These are phyloP conservation scores for Stylonectria norvegica DNA, from an alignment of 2,329 filamentous ascomycete genomes.

Conservation along the genomic window DNA sequence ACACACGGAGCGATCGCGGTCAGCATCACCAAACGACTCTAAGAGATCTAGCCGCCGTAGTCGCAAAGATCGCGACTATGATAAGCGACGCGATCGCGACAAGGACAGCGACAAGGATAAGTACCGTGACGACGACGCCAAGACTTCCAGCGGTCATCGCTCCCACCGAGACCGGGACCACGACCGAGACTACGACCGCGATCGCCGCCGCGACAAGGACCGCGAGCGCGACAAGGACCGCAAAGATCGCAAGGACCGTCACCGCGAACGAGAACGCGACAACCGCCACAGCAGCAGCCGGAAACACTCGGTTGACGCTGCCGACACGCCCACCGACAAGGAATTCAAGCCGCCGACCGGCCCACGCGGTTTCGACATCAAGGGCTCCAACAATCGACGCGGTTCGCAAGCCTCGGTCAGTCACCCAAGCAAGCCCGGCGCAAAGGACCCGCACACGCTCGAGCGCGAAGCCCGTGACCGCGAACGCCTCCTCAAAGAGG, in stretches of 20 bases:
- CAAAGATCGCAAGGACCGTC: conserved; percentile 39
- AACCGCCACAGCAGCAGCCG: conserved; percentile 32
- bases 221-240: conserved; percentile 37
- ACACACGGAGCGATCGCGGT: conserved; percentile 57
- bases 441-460: conserved; percentile 64
- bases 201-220: conserved; percentile 38
- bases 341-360: conserved; percentile 42
- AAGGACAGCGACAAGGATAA: conserved; percentile 43
- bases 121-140: conserved; percentile 44
- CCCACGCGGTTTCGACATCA: conserved; percentile 39
- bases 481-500: conserved; percentile 65
- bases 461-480: conserved; percentile 66
- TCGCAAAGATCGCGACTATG: conserved; percentile 53
- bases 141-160: conserved; percentile 38
- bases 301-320: conserved; percentile 26
- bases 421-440: conserved; percentile 17
- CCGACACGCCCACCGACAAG: conserved; percentile 34
- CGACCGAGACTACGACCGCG: conserved; percentile 21
- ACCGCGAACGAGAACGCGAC: conserved; percentile 33
- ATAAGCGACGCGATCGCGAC: conserved; percentile 43
- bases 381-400: conserved; percentile 34
- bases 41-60: conserved; percentile 58
- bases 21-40: conserved; percentile 59
- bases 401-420: conserved; percentile 29
- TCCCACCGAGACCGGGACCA: conserved; percentile 43